phyloP scores from a whole-genome alignment of 2,329 filamentous ascomycete species.

The Aspergillus hortae region DNA sequence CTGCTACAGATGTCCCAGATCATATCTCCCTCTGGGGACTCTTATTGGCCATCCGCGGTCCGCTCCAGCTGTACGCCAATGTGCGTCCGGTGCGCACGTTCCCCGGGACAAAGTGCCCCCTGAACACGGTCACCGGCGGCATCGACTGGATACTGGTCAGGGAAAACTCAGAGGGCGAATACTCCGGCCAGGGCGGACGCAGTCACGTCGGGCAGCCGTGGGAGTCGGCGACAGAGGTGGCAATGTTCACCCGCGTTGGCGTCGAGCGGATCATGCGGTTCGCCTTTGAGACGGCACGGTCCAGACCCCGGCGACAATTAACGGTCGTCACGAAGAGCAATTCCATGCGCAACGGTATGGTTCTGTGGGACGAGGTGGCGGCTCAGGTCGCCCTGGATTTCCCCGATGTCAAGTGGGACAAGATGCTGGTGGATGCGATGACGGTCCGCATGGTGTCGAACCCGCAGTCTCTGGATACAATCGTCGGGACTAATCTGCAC shows the following conservation, averaged over 20 bases:
- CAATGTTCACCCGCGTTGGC: conserved; percentile 52
- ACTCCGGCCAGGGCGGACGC: conserved; percentile 53
- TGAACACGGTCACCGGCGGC: conserved; percentile 46
- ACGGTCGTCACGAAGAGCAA: conserved; percentile 56
- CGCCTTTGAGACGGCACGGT: conserved; percentile 51
- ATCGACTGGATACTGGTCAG: conserved; percentile 56
- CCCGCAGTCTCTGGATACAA: conserved; percentile 49
- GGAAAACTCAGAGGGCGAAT: conserved; percentile 56
- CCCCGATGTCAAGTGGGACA: conserved; percentile 50
- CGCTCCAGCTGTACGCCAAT: conserved; percentile 57
- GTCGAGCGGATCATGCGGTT: conserved; percentile 53
- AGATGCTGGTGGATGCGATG: conserved; percentile 58
- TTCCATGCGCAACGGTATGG: conserved; percentile 54
- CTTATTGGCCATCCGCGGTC: conserved; percentile 53
- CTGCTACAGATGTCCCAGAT: conserved; percentile 48
- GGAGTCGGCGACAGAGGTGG: conserved; percentile 52
- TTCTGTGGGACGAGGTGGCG: conserved; percentile 55
- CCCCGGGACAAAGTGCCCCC: conserved; percentile 49
- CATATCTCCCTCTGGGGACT: conserved; percentile 57
- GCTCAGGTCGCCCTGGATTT: conserved; percentile 47
- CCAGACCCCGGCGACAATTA: conserved; percentile 46
- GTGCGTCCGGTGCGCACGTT: conserved; percentile 51
- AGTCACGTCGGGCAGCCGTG: conserved; percentile 50
- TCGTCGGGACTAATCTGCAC: conserved; percentile 53
- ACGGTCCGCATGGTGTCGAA: conserved; percentile 54